Conservation (phyloP, 768 basidiomycete genomes). For the Butyriboletus loyo region DNA sequence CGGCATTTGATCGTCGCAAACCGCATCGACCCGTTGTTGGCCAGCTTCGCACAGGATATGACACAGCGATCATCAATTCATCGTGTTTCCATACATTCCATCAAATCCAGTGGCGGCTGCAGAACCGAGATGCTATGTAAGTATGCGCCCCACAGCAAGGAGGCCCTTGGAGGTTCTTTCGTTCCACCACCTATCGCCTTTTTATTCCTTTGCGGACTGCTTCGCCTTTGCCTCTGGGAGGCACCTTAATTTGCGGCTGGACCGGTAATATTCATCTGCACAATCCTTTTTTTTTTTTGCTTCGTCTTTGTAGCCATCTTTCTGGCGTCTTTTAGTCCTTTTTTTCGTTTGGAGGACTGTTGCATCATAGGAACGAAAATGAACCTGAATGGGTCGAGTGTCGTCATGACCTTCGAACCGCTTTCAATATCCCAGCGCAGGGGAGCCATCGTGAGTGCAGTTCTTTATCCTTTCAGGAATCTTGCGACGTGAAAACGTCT, state of each 20-base stretch:
- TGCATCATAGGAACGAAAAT: background rate
- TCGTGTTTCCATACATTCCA: background rate
- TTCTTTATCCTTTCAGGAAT: background rate
- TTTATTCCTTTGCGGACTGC: conserved; percentile 34
- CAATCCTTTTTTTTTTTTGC: conserved; percentile 4
- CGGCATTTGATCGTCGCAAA: conserved; percentile 19
- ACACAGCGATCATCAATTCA: background rate
- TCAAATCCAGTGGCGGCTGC: conserved; percentile 2
- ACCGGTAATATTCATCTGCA: conserved; percentile 9
- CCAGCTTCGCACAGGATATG: conserved; percentile 6
- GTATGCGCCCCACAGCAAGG: background rate
- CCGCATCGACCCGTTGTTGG: background rate
- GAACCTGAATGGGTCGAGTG: conserved; percentile 3
- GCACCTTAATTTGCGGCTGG: conserved; percentile 26
- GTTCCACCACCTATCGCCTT: conserved; percentile 16
- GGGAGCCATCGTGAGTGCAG: conserved; percentile 21
- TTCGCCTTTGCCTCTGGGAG: conserved; percentile 34
- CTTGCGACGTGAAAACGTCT: background rate
- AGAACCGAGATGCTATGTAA: background rate
- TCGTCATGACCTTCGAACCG: conserved; percentile 2
- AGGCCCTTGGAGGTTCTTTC: conserved; percentile 4
- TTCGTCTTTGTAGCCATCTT: background rate
- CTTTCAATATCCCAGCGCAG: conserved; percentile 12
- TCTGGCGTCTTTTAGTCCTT: background rate
- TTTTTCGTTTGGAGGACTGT: background rate